phyloP scores from a whole-genome alignment of 768 basidiomycete species.

The Mycena leptocephala region DNA sequence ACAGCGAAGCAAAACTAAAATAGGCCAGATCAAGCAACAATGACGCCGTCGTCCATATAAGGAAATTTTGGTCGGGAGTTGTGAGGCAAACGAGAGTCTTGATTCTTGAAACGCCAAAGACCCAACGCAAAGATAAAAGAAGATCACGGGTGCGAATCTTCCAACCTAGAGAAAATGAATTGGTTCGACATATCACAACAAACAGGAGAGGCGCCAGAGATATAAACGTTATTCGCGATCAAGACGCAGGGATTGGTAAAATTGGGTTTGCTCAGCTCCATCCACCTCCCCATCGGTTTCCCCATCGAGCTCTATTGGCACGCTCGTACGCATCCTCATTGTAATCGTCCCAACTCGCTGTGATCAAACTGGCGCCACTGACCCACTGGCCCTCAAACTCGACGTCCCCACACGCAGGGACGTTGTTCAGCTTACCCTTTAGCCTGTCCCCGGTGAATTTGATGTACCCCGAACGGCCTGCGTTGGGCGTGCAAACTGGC shows the following conservation, averaged over 20 bases:
- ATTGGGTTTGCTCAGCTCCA: not conserved
- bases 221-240: not conserved
- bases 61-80: not conserved
- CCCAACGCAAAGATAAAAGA: no score
- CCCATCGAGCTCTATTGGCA: constrained; percentile 30
- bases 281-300: not conserved
- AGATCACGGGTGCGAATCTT: no score
- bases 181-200: no score
- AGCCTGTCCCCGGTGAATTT: constrained; percentile 28
- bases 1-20: no score
- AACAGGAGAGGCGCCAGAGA: no score
- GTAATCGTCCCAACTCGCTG: constrained; percentile 27
- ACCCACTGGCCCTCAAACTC: constrained; percentile 35
- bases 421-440: constrained; percentile 28
- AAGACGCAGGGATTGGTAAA: not conserved
- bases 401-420: constrained; percentile 25
- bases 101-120: no score
- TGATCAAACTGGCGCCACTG: constrained; percentile 13
- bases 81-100: no score
- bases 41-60: not conserved
- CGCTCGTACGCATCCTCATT: constrained; percentile 34
- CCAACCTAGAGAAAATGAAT: no score
- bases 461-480: constrained; percentile 28
- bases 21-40: not conserved
- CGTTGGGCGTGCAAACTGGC: constrained; percentile 19